phyloP scores from a whole-genome alignment of 345 rosid genomes.

The Triadica sebifera region DNA sequence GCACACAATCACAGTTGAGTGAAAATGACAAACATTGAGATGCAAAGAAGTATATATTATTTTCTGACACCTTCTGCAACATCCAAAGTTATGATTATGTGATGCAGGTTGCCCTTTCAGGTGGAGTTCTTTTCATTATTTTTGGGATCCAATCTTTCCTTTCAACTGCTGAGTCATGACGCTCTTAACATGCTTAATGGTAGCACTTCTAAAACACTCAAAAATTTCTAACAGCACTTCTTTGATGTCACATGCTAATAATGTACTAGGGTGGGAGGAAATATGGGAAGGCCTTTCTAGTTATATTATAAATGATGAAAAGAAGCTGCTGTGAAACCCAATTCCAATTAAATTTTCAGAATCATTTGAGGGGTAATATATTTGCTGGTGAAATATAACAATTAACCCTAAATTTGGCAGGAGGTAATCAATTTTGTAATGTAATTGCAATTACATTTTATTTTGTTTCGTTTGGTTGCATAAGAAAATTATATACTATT shows the following conservation, averaged over 20 bases:
- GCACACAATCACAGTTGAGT: not conserved
- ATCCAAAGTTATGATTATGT: not conserved
- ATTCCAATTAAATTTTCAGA: not conserved
- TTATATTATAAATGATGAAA: not conserved
- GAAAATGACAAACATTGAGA: not conserved
- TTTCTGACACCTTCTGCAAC: slow-evolving; percentile 2
- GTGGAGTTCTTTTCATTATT: slow-evolving; percentile 82
- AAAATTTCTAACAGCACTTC: not conserved
- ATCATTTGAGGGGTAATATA: not conserved
- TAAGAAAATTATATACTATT: too few relatives aligned
- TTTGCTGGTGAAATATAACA: not conserved
- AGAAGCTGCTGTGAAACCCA: not conserved
- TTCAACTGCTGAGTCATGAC: slow-evolving; percentile 44
- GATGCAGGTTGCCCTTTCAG: slow-evolving; percentile 80
- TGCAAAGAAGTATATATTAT: not conserved
- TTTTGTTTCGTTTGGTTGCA: not conserved
- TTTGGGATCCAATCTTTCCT: slow-evolving; percentile 94
- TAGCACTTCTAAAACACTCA: slow-evolving; percentile 14
- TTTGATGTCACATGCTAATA: not conserved
- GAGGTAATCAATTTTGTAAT: not conserved
- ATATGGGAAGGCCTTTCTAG: not conserved
- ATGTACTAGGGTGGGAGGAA: not conserved
- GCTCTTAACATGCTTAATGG: slow-evolving; percentile 20
- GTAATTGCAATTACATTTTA: too few relatives aligned
- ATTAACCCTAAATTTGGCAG: not conserved